Percentiles rank a stretch among this genome's conserved stretches.
phyloP scores from a whole-genome alignment of 768 basidiomycete genomes.

The Lentinula detonsa region DNA sequence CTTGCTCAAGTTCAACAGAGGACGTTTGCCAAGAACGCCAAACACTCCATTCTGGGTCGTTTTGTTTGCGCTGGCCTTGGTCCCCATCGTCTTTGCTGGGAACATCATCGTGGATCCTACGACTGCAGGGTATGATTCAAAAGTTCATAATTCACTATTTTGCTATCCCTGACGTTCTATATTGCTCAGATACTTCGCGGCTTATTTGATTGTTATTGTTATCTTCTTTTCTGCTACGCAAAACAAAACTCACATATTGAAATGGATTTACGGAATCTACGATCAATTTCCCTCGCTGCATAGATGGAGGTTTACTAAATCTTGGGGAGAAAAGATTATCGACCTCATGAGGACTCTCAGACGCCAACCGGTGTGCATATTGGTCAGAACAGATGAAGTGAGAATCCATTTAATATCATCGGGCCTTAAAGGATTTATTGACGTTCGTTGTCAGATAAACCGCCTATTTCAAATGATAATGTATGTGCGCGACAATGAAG shows the following conservation, averaged over 20 bases:
- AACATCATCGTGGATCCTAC: conserved; percentile 54
- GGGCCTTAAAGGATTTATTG: too few relatives aligned
- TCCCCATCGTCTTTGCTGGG: conserved; percentile 43
- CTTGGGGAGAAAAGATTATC: conserved; percentile 39
- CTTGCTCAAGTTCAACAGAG: conserved; percentile 60
- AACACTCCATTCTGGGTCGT: conserved; percentile 35
- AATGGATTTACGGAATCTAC: conserved; percentile 55
- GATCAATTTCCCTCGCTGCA: conserved; percentile 53
- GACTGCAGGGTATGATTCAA: conserved; percentile 42
- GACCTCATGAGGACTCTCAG: conserved; percentile 38
- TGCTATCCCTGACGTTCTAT: not conserved
- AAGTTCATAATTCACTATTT: not conserved
- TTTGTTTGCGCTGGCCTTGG: conserved; percentile 34
- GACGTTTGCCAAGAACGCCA: conserved; percentile 41
- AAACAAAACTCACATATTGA: conserved; percentile 48
- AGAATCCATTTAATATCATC: conserved; percentile 5
- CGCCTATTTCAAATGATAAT: conserved; percentile 56
- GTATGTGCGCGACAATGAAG: conserved; percentile 64
- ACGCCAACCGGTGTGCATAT: conserved; percentile 50
- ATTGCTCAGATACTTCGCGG: conserved; percentile 47
- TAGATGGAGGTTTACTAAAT: conserved; percentile 24
- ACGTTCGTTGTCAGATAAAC: conserved; percentile 44
- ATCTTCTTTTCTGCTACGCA: conserved; percentile 41
- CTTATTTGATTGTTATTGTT: conserved; percentile 51
- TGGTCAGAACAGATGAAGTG: conserved; percentile 65